Evolutionary conservation across 331 rosid species (phyloP), one percentile per base, ranked within the genome.

Genomic region (Malus hybrid): DNA sequence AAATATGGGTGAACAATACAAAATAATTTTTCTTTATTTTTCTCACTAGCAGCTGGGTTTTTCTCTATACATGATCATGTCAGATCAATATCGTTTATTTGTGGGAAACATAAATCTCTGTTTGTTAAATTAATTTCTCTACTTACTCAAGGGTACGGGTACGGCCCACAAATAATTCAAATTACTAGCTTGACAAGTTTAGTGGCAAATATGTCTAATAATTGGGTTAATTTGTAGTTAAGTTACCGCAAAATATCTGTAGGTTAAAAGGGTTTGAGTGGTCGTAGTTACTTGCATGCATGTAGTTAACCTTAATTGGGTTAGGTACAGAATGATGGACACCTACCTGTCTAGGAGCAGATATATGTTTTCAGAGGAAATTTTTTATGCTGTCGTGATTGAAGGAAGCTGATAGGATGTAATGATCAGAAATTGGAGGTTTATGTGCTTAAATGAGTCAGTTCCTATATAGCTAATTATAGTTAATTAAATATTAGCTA

Each of bases 361-460:
- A 29, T 74, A 34, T 50, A 75, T 68, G 36, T 29, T 67, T 54
- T 20, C 14, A n/a, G 72, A 65, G 77, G 80, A 81, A 77, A 73
- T 70, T 59, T 15, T 11, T 56, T 31, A 39, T 28, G 84, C 60
- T 85, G 87, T 88, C 96, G 91, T 86, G 91, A 90, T 90, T 90
- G 91, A 88, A 88, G 91, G 89, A 76, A 70, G 84, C 80, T 77
- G 75, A 70, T 80, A 22, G 74, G 76, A 55, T 64, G 67, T 78
- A 31, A 61, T 67, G 71, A 66, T 22, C 29, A 12, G 19, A 19
- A 48, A 48, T 46, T 31, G 22, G 6, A 3, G 14, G 75, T 79
- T 68, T 16, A 22, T 50, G 73, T 42, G 36, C 8, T 52, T 52
- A 16, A 52, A 7, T 14, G 19, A 52, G n/a, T 16, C 11, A 27